A percentile compares a stretch with the other conserved stretches of the same genome.
These are phyloP conservation scores for Luzula sylvatica DNA, from an alignment of 176 grass and related monocot genomes.

Conservation along the genomic window DNA sequence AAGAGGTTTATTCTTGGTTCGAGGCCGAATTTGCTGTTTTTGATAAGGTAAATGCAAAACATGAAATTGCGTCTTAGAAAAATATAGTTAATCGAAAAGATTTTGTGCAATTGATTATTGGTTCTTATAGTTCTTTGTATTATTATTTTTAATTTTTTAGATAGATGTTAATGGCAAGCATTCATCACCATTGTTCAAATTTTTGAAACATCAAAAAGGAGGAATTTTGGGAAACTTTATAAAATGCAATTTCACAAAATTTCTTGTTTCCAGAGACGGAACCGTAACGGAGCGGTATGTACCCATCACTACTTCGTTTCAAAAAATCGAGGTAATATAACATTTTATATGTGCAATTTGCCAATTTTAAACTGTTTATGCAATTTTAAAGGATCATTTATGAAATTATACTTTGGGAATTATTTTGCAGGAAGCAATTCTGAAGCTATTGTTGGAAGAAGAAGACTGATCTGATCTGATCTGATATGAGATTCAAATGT, in stretches of 20 bases:
- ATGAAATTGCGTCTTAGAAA: no score
- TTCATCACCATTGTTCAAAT: conserved; percentile 31
- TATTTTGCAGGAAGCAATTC: conserved; percentile 29
- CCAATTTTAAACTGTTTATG: neutral
- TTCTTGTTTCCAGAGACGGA: conserved; percentile 25
- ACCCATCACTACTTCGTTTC: conserved; percentile 28
- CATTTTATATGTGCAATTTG: neutral
- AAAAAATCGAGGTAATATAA: conserved; percentile 28
- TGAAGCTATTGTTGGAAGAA: conserved; percentile 24
- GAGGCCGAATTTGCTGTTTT: conserved; percentile 72
- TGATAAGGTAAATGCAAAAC: conserved; percentile 39
- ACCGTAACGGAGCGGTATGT: conserved; percentile 24
- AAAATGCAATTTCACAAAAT: conserved; percentile 39
- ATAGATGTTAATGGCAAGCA: conserved; percentile 32
- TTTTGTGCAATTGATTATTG: neutral
- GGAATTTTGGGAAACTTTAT: conserved; percentile 28
- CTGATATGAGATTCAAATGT: no score
- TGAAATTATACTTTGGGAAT: no score
- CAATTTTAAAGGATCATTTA: no score
- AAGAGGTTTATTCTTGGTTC: conserved; percentile 47
- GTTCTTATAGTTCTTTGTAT: neutral
- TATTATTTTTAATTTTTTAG: conserved; percentile 3
- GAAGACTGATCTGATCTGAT: no score
- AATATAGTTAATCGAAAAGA: neutral
- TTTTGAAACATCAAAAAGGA: conserved; percentile 29